phyloP scores from a whole-genome alignment of 495 filamentous ascomycete species.

The Stereocaulon alpinum region DNA sequence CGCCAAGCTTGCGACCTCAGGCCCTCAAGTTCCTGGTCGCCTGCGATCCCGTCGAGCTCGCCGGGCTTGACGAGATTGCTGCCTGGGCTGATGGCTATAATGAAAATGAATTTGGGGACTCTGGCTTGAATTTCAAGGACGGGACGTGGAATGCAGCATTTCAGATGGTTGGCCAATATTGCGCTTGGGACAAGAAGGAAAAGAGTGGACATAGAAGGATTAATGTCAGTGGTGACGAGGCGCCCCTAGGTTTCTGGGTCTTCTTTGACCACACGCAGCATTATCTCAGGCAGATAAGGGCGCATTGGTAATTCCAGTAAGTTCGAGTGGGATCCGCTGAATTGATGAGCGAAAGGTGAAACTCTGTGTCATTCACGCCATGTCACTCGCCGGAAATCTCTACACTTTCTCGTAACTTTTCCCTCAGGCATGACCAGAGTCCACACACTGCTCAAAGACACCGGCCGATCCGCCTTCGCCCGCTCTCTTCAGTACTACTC shows the following conservation, averaged over 20 bases:
- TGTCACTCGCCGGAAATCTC: too few relatives aligned
- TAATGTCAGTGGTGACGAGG: not conserved
- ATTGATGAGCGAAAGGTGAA: too few relatives aligned
- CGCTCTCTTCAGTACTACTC: too few relatives aligned
- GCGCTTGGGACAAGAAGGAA: conserved; percentile 2
- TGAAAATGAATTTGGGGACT: conserved; percentile 5
- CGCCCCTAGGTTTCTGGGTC: conserved; percentile 8
- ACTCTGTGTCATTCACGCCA: too few relatives aligned
- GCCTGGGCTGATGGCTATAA: conserved; percentile 3
- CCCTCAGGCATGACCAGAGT: too few relatives aligned
- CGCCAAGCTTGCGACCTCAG: not conserved
- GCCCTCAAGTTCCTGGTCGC: conserved; percentile 3
- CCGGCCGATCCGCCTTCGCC: too few relatives aligned
- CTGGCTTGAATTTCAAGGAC: not conserved
- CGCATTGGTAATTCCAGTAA: conserved; percentile 1
- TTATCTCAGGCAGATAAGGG: not conserved
- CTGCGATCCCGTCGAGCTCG: conserved; percentile 2
- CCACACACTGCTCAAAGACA: too few relatives aligned
- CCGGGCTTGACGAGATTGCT: conserved; percentile 4
- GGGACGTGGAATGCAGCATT: not conserved
- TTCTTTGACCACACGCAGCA: conserved; percentile 9
- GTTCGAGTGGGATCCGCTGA: too few relatives aligned
- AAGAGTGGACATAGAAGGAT: conserved; percentile 9
- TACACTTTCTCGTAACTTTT: too few relatives aligned
- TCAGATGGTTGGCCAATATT: not conserved